Conservation (phyloP, 2,329 filamentous ascomycete genomes). For the Beauveria australis region DNA sequence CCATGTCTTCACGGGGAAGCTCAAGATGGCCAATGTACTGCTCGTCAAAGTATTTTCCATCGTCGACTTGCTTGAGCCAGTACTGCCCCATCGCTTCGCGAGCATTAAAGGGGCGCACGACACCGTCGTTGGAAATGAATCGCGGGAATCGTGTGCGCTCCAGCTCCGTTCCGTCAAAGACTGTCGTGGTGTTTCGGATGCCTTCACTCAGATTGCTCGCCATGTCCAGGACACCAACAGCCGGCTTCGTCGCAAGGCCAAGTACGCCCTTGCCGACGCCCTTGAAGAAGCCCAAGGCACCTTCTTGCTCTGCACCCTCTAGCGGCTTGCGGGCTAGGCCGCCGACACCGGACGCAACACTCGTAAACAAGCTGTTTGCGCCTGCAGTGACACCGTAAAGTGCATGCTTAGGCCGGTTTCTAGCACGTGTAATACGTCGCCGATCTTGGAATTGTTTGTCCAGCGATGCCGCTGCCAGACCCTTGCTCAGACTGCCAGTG, state of each 20-base stretch:
- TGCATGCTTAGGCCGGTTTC: conserved; percentile 94
- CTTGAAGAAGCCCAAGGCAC: conserved; percentile 90
- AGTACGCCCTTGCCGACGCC: conserved; percentile 92
- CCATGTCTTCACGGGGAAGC: conserved; percentile 77
- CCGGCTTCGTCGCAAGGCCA: conserved; percentile 92
- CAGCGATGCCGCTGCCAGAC: conserved; percentile 85
- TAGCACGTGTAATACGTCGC: conserved; percentile 81
- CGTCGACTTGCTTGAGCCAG: conserved; percentile 97
- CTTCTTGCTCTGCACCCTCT: conserved; percentile 93
- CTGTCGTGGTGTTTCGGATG: conserved; percentile 96
- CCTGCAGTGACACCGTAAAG: conserved; percentile 93
- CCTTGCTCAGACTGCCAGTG: conserved; percentile 94
- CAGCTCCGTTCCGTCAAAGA: conserved; percentile 90
- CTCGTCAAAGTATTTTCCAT: conserved; percentile 96
- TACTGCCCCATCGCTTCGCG: conserved; percentile 94
- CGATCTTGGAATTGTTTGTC: conserved; percentile 99
- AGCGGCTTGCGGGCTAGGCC: conserved; percentile 89
- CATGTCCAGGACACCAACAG: conserved; percentile 92
- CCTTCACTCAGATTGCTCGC: conserved; percentile 96
- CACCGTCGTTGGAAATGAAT: conserved; percentile 85
- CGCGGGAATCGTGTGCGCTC: conserved; percentile 90
- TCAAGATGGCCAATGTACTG: conserved; percentile 95
- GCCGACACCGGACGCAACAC: conserved; percentile 86
- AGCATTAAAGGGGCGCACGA: conserved; percentile 89
- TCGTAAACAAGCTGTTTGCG: conserved; percentile 89